Percentiles rank a stretch among this genome's conserved stretches.
phyloP scores from a whole-genome alignment of 2,329 filamentous ascomycete species.

The Sphaerostilbella broomeana region DNA sequence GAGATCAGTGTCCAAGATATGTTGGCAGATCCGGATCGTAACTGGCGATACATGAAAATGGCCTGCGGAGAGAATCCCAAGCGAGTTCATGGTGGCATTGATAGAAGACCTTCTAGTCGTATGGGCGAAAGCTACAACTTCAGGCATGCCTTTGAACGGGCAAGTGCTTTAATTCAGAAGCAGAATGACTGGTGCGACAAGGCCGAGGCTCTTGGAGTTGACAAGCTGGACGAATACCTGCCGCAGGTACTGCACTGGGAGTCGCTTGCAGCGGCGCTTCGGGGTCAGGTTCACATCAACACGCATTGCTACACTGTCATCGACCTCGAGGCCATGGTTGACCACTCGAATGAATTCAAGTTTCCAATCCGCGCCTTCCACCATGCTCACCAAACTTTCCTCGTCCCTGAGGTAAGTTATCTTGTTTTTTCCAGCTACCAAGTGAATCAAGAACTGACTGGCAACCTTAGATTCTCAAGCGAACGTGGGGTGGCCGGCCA shows the following conservation, averaged over 20 bases:
- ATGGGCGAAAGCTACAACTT: conserved; percentile 66
- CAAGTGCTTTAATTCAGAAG: conserved; percentile 45
- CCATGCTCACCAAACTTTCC: conserved; percentile 60
- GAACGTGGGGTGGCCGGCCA: conserved; percentile 46
- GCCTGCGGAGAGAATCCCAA: conserved; percentile 68
- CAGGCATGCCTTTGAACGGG: conserved; percentile 60
- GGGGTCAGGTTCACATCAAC: conserved; percentile 63
- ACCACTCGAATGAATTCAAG: conserved; percentile 66
- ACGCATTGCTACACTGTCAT: conserved; percentile 66
- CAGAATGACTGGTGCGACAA: conserved; percentile 64
- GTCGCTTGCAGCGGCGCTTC: conserved; percentile 53
- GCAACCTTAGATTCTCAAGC: conserved; percentile 43
- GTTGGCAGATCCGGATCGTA: conserved; percentile 58
- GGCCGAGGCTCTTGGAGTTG: conserved; percentile 43
- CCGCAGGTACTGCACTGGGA: conserved; percentile 59
- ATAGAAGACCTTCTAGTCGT: conserved; percentile 50
- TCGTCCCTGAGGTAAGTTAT: conserved; percentile 53
- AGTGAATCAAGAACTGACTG: background rate
- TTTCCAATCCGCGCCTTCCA: conserved; percentile 62
- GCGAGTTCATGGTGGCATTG: conserved; percentile 49
- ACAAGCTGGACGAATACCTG: conserved; percentile 50
- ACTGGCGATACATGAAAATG: conserved; percentile 71
- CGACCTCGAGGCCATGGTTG: conserved; percentile 62
- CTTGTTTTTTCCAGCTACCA: too few relatives aligned
- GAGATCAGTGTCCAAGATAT: conserved; percentile 59